These are phyloP conservation scores for Globisporangium spiculum DNA, from an alignment of 352 stramenopile genomes.

Conservation along the genomic window DNA sequence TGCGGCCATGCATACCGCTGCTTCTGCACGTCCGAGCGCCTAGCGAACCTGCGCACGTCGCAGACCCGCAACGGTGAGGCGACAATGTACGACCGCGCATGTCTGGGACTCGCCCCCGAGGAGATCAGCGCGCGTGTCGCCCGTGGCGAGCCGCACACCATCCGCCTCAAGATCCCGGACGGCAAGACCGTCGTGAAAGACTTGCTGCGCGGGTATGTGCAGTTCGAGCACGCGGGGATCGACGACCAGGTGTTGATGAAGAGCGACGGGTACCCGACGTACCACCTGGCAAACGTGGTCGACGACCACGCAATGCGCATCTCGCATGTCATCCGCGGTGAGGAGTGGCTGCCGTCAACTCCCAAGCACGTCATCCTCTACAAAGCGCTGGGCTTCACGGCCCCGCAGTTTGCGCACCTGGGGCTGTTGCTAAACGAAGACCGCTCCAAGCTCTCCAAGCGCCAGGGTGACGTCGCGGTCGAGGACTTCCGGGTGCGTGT, in stretches of 20 bases:
- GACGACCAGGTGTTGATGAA: slow-evolving; percentile 94
- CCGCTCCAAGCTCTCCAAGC: slow-evolving; percentile 97
- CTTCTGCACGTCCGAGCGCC: slow-evolving; percentile 95
- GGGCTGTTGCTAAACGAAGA: slow-evolving; percentile 97
- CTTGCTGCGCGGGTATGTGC: slow-evolving; percentile 92
- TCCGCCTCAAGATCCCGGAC: slow-evolving; percentile 94
- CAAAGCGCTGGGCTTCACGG: slow-evolving; percentile 78
- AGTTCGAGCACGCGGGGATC: slow-evolving; percentile 85
- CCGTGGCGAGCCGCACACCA: slow-evolving; percentile 86
- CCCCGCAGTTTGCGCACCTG: slow-evolving; percentile 85
- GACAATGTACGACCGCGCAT: slow-evolving; percentile 97
- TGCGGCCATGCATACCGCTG: slow-evolving; percentile 94
- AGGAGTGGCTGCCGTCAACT: slow-evolving; percentile 92
- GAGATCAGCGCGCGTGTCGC: slow-evolving; percentile 89
- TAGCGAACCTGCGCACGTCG: slow-evolving; percentile 90
- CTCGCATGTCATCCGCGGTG: slow-evolving; percentile 96
- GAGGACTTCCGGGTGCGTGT: slow-evolving; percentile 93
- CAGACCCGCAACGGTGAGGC: slow-evolving; percentile 87
- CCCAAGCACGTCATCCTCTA: slow-evolving; percentile 92
- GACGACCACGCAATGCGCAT: slow-evolving; percentile 98
- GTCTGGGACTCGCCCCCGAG: slow-evolving; percentile 89
- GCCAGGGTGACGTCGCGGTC: slow-evolving; percentile 96
- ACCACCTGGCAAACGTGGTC: slow-evolving; percentile 93
- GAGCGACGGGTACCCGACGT: slow-evolving; percentile 91
- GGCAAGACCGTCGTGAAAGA: slow-evolving; percentile 95